Percentiles rank a stretch among this genome's conserved stretches.
Evolutionary conservation across 2,329 filamentous ascomycete genomes (phyloP).

Genomic region (Septoria petroselini): DNA sequence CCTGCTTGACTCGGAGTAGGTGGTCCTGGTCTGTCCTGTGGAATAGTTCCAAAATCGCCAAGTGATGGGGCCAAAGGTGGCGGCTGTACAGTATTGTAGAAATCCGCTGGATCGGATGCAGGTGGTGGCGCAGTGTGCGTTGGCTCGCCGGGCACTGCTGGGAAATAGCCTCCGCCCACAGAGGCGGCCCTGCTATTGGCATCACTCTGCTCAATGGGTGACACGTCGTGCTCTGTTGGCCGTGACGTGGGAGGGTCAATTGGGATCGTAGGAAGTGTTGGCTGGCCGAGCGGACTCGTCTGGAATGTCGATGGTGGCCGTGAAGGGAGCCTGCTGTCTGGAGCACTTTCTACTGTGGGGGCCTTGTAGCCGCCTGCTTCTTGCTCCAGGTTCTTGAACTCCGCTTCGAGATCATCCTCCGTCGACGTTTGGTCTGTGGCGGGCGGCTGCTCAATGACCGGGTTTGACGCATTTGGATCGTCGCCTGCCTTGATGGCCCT

Average conservation of each 20-base stretch:
- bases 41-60: conserved; percentile 13
- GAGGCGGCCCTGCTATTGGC: conserved; percentile 44
- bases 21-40: conserved; percentile 11
- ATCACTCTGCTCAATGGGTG: conserved; percentile 50
- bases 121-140: conserved; percentile 6
- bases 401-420: conserved; percentile 32
- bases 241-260: conserved; percentile 2
- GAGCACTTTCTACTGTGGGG: conserved; percentile 59
- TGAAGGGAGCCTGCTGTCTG: conserved; percentile 54
- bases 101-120: conserved; percentile 23
- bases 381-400: conserved; percentile 32
- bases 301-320: conserved; percentile 29
- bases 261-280: conserved; percentile 40
- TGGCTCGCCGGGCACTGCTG: conserved; percentile 47
- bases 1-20: conserved; percentile 19
- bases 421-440: conserved; percentile 10
- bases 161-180: conserved; percentile 59
- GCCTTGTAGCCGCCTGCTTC: conserved; percentile 38
- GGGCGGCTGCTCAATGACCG: conserved; percentile 54
- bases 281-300: conserved; percentile 40
- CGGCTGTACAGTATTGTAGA: conserved; percentile 22
- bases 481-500: conserved; percentile 87
- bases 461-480: conserved; percentile 90
- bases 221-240: conserved; percentile 43
- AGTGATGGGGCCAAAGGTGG: conserved; percentile 16